A percentile compares a stretch with the other conserved stretches of the same genome.
Evolutionary conservation across 768 basidiomycete species (phyloP).

Genomic region (Lyophyllum semitale): DNA sequence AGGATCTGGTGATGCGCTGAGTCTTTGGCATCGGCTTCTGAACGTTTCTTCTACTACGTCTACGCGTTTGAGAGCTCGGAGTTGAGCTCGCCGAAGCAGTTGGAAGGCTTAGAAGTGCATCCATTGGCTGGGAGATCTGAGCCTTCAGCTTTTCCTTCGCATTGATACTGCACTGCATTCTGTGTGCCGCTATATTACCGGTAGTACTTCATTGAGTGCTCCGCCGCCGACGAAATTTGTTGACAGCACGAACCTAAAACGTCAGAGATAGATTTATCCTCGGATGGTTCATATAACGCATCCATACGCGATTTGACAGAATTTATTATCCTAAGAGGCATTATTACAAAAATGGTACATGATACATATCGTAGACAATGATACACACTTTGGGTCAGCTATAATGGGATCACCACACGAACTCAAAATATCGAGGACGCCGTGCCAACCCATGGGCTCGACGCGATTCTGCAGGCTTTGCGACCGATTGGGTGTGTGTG

Average conservation of each 20-base stretch:
- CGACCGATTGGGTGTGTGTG: conserved; percentile 54
- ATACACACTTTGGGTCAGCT: conserved; percentile 38
- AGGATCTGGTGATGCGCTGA: too few species aligned
- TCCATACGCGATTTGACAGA: conserved; percentile 22
- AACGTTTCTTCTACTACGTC: neutral
- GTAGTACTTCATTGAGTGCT: neutral
- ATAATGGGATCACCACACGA: conserved; percentile 37
- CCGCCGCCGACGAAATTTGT: neutral
- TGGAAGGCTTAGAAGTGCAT: conserved; percentile 7
- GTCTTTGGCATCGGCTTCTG: neutral
- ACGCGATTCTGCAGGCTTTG: conserved; percentile 68
- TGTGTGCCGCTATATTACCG: conserved; percentile 2
- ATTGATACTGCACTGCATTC: conserved; percentile 7
- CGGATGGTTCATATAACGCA: conserved; percentile 4
- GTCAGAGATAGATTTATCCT: neutral
- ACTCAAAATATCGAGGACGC: conserved; percentile 56
- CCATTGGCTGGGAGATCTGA: conserved; percentile 2
- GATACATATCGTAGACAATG: neutral
- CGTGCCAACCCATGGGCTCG: conserved; percentile 62
- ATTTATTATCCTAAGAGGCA: conserved; percentile 18
- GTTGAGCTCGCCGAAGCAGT: neutral
- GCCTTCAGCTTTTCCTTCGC: conserved; percentile 13
- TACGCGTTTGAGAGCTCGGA: neutral
- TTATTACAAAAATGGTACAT: conserved; percentile 6
- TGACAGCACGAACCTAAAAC: conserved; percentile 11